A percentile compares a stretch with the other conserved stretches of the same genome.
phyloP scores from a whole-genome alignment of 495 filamentous ascomycete species.

The Aspergillus wentii region DNA sequence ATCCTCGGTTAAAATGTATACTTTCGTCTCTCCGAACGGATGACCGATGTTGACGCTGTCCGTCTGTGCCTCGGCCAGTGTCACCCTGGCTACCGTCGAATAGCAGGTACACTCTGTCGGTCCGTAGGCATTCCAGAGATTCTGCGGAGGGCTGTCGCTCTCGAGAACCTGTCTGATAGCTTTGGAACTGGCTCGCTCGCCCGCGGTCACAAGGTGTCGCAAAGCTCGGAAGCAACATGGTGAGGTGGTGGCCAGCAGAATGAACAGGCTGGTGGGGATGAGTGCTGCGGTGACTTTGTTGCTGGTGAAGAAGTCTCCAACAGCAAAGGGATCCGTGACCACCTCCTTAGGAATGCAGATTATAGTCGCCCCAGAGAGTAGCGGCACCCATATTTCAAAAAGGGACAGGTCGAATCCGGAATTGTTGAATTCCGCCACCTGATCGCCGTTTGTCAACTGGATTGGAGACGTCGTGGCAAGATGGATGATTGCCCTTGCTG shows the following conservation, averaged over 20 bases:
- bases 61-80: background rate
- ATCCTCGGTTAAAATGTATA: slow-evolving; percentile 39
- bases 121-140: slow-evolving; percentile 28
- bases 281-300: too few species aligned
- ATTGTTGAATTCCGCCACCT: slow-evolving; percentile 18
- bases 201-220: too few species aligned
- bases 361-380: slow-evolving; percentile 14
- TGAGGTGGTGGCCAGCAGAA: too few species aligned
- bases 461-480: slow-evolving; percentile 14
- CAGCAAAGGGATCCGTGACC: too few species aligned
- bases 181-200: slow-evolving; percentile 13
- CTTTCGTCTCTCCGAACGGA: slow-evolving; percentile 7
- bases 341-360: slow-evolving; percentile 14
- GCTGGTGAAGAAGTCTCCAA: too few species aligned
- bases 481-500: slow-evolving; percentile 12
- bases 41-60: slow-evolving; percentile 12
- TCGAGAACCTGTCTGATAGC: slow-evolving; percentile 10
- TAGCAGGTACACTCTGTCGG: slow-evolving; percentile 24
- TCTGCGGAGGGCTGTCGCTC: slow-evolving; percentile 7
- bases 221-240: too few species aligned
- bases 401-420: slow-evolving; percentile 21
- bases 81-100: slow-evolving; percentile 6
- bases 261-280: too few species aligned
- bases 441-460: background rate
- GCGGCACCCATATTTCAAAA: slow-evolving; percentile 20